These are phyloP conservation scores for Tricholoma flavovirens DNA, from an alignment of 768 basidiomycete species.

Conservation along the genomic window DNA sequence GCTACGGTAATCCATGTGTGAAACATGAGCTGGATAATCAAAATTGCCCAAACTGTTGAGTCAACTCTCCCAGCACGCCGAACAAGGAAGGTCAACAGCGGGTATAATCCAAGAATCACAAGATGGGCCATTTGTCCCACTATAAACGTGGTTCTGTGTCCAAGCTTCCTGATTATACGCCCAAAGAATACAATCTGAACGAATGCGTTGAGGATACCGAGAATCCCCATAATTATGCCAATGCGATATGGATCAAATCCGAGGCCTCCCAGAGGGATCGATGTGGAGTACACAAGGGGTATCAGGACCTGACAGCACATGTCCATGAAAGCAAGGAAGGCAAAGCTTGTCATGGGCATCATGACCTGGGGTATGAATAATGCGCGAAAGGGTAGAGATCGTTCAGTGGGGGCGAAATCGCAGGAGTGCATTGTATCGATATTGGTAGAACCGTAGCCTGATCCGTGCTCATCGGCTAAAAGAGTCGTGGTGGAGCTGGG, in stretches of 20 bases:
- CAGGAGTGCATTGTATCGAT: conserved; percentile 1
- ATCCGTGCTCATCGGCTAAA: conserved; percentile 3
- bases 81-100: conserved; percentile 29
- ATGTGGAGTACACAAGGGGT: conserved; percentile 50
- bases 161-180: conserved; percentile 44
- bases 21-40: conserved; percentile 28
- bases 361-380: conserved; percentile 27
- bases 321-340: conserved; percentile 32
- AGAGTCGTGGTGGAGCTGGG: conserved; percentile 7
- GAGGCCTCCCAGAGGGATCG: conserved; percentile 56
- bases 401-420: conserved; percentile 3
- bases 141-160: conserved; percentile 46
- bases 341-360: conserved; percentile 26
- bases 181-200: conserved; percentile 52
- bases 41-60: conserved; percentile 22
- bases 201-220: conserved; percentile 47
- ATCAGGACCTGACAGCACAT: conserved; percentile 31
- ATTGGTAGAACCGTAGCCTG: conserved; percentile 8
- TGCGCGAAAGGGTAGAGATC: conserved; percentile 16
- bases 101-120: conserved; percentile 26
- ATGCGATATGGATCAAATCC: conserved; percentile 59
- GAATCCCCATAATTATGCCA: conserved; percentile 50
- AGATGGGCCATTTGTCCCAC: conserved; percentile 23
- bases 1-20: conserved; percentile 24
- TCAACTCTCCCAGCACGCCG: conserved; percentile 28